Percentiles rank a stretch among this genome's conserved stretches.
These are phyloP conservation scores for Trichaptum fuscoviolaceum DNA, from an alignment of 768 basidiomycete genomes.

Conservation along the genomic window DNA sequence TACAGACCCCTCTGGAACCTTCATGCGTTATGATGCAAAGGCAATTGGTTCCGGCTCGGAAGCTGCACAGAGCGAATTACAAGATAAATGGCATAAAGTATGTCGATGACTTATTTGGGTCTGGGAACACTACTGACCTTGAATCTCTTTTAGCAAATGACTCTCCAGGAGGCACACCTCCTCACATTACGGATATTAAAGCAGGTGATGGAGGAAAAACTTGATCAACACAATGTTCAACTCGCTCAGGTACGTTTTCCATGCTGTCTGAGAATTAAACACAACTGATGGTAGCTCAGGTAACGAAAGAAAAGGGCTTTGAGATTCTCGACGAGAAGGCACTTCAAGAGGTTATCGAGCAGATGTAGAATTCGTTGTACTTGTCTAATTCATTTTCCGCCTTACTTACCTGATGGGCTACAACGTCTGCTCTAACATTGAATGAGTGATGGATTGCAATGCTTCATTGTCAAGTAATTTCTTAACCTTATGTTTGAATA, in stretches of 20 bases:
- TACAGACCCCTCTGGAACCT: constrained; percentile 98
- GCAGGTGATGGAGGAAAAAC: constrained; percentile 99
- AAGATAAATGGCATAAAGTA: constrained; percentile 96
- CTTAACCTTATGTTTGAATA: no score
- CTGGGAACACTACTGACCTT: constrained; percentile 4
- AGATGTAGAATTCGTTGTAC: constrained; percentile 42
- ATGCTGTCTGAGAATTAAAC: constrained; percentile 5
- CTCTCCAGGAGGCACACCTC: constrained; percentile 79
- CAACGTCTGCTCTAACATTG: no score
- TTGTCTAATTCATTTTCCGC: neutral
- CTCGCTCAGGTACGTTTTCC: constrained; percentile 73
- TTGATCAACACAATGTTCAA: constrained; percentile 98
- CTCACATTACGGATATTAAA: constrained; percentile 87
- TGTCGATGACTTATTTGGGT: constrained; percentile 13
- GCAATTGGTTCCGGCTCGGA: constrained; percentile 98
- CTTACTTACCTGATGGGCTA: no score
- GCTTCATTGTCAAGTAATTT: no score
- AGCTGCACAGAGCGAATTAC: constrained; percentile 93
- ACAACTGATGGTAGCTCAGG: constrained; percentile 35
- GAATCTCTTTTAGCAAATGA: constrained; percentile 69
- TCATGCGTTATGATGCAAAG: constrained; percentile 94
- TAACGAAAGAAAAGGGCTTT: constrained; percentile 81
- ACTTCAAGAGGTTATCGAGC: constrained; percentile 81
- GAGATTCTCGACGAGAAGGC: constrained; percentile 78
- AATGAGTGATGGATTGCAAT: no score